Evolutionary conservation across 2,329 filamentous ascomycete genomes (phyloP).

Genomic region (Tolypocladium album): DNA sequence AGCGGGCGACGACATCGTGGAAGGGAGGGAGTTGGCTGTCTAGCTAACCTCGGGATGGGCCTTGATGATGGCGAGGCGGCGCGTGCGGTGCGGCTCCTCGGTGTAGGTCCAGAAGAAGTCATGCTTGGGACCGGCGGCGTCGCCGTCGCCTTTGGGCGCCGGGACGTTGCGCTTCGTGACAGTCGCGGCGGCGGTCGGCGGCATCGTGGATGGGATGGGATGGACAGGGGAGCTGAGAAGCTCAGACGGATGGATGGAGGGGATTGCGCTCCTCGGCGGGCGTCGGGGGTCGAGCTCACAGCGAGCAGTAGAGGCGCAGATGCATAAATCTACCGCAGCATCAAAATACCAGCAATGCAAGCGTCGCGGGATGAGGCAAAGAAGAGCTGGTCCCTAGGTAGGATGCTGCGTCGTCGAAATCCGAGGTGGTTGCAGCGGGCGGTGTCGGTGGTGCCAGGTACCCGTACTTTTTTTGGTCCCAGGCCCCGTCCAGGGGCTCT

Average conservation of each 20-base stretch:
- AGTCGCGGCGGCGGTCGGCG: constrained; percentile 20
- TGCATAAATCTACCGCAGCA: background rate
- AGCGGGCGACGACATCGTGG: background rate
- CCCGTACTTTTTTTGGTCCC: background rate
- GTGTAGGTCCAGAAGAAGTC: constrained; percentile 98
- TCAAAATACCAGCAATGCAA: background rate
- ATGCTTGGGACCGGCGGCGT: constrained; percentile 16
- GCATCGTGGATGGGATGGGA: constrained; percentile 6
- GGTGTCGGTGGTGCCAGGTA: background rate
- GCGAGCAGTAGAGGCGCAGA: background rate
- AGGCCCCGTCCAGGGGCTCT: background rate
- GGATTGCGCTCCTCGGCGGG: background rate
- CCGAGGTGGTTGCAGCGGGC: background rate
- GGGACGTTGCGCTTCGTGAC: constrained; percentile 17
- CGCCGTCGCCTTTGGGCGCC: constrained; percentile 3
- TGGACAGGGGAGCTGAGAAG: background rate
- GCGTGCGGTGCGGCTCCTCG: constrained; percentile 88
- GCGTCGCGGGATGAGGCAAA: background rate
- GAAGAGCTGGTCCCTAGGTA: background rate
- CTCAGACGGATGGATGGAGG: background rate
- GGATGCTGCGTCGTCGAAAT: background rate
- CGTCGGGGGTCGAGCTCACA: background rate
- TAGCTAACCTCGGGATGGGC: constrained; percentile 78
- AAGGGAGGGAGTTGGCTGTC: background rate
- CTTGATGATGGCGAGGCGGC: constrained; percentile 91